Evolutionary conservation across 768 basidiomycete species (phyloP), one percentile per base, ranked within the genome.

Genomic region (Cyclocybe aegerita): DNA sequence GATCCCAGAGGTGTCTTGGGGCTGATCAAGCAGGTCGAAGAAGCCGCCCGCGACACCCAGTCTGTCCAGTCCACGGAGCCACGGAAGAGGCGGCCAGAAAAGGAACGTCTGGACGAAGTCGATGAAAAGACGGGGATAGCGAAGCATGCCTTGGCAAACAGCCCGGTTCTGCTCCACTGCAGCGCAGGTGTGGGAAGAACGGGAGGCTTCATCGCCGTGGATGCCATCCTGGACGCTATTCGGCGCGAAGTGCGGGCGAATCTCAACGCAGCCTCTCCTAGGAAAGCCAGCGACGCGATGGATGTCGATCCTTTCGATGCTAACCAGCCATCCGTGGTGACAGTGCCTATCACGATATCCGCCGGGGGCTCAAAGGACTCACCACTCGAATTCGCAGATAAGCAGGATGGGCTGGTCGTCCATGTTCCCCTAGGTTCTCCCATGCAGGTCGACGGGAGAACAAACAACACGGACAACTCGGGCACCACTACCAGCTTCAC

Each of bases 181-280:
- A 94, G 92, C 30, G 96, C 96, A 0, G 96, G 96, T 14, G 93
- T 97, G 5, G 96, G 96, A 0, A 80, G 96, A 37, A 98, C 96
- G 0, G 96, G 96, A 15, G 90, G 89, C 17, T 98, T 92, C 66
- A 93, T 98, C 61, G 84, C 90, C 7, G 82, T 96, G 1, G 91
- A 93, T 64, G 86, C 91, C 7, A 75, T 92, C n/a, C 71, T 95
- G 47, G 89, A 92, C 62, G 86, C 81, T 4, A 70, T 93, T 3
- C 71, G 80, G 59, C 65, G 76, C 44, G 88, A 93, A 67, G 58
- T 86, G 61, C 65, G 64, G 54, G 54, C 58, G 38, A 49, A 57
- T 54, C 46, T 46, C 39, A 45, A 32, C 29, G 40, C 34, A 42
- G 16, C 32, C 23, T 48, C 15, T 16, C 33, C 34, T 4, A 4